phyloP scores from a whole-genome alignment of 352 stramenopile species.

The Pythium brachiatum region DNA sequence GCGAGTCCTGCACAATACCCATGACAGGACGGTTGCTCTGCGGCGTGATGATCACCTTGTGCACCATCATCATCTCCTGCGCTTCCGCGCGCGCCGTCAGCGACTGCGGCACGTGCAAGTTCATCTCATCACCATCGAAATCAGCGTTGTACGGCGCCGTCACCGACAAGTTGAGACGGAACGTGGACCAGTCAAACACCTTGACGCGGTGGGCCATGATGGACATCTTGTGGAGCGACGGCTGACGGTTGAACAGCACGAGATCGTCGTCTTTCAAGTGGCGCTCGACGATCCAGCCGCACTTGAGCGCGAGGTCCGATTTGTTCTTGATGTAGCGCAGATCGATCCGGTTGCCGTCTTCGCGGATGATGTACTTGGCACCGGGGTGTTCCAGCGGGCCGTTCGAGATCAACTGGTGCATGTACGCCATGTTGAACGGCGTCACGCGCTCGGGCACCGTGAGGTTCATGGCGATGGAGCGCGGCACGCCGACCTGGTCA shows the following conservation, averaged over 20 bases:
- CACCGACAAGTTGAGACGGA: slow-evolving; percentile 98
- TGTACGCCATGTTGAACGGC: slow-evolving; percentile 96
- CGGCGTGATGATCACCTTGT: slow-evolving; percentile 97
- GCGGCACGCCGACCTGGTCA: slow-evolving; percentile 98
- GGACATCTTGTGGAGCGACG: slow-evolving; percentile 99
- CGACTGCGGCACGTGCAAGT: slow-evolving; percentile 98
- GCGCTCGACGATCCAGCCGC: slow-evolving; percentile 98
- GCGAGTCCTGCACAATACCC: slow-evolving; percentile 98
- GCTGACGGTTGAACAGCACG: slow-evolving; percentile 99
- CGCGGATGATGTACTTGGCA: slow-evolving; percentile 98
- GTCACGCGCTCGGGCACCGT: slow-evolving; percentile 99
- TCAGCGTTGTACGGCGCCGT: slow-evolving; percentile 99
- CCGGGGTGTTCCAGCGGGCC: slow-evolving; percentile 96
- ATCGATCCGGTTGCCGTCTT: slow-evolving; percentile 97
- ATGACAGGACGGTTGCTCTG: slow-evolving; percentile 99
- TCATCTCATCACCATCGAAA: slow-evolving; percentile 99
- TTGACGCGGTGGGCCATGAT: slow-evolving; percentile 99
- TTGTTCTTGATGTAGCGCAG: slow-evolving; percentile 98
- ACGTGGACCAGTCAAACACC: slow-evolving; percentile 99
- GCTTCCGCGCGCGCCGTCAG: slow-evolving; percentile 96
- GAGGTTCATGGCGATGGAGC: slow-evolving; percentile 97
- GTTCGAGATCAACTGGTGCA: slow-evolving; percentile 96
- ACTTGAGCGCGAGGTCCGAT: slow-evolving; percentile 93
- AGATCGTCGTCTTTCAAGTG: slow-evolving; percentile 98
- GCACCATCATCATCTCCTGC: slow-evolving; percentile 98